Base-by-base conservation (phyloP, 768 basidiomycete genomes). In the Auricularia sp. region DNA sequence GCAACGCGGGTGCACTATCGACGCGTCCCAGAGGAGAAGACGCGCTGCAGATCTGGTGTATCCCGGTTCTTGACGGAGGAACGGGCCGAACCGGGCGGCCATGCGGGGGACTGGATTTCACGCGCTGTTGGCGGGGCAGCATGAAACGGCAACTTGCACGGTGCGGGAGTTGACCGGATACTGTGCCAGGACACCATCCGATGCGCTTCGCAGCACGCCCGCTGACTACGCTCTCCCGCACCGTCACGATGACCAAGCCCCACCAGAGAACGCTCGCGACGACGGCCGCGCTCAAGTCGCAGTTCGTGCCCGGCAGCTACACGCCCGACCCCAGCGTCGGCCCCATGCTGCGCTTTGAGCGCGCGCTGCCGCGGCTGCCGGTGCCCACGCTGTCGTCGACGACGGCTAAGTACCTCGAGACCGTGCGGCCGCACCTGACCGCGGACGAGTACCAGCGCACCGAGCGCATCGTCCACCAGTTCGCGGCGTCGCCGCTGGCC, bases 311-410 rank as follows among this genome's bases (percentile, higher is more conserved):
- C 11, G 56, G 56, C 56, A 33, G 81, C 58, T 83, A 84, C 72
- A 71, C 73, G 36, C 78, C 79, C 60, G 87, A 90, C 68, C 78
- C 80, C 44, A 74, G 77, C n/a, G 84, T 82, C 10, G 77, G 80
- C 0, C 81, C 84, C 1, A 91, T 90, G 87, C 80, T 91, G 39
- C 82, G 87, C 36, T 90, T 81, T 76, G 86, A 91, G 66, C 81
- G 83, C 1, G 86, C 87, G 1, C 77, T 92, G 0, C 90, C 90
- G 2, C 78, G 73, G 36, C 83, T 98, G 6, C 95, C 96, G 23
- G 87, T 98, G 0, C 95, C 96, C 0, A 75, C 89, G 1, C 83
- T 98, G 51, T 75, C 84, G 8, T 90, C 91, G 1, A 98, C 96
- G 0, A 79, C 90, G 36, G 74, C 83, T 64, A 96, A 96, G 72